Percentiles rank a stretch among this genome's conserved stretches.
phyloP scores from a whole-genome alignment of 2,329 filamentous ascomycete species.

The Beauveria varroae region DNA sequence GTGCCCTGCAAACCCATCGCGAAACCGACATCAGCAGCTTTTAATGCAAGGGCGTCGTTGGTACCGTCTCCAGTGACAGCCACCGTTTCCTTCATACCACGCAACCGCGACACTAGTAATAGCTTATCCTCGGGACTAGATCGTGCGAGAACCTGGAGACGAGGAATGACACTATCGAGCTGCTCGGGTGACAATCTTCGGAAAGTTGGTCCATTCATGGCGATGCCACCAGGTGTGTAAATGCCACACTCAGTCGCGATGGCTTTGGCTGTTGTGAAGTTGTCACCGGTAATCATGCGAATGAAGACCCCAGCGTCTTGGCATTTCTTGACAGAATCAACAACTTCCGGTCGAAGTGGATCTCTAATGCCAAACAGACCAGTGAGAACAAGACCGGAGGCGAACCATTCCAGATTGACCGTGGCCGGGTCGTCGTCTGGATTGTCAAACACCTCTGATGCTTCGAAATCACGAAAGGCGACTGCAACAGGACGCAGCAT shows the following conservation, averaged over 20 bases:
- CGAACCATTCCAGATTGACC: conserved; percentile 30
- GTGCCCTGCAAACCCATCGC: conserved; percentile 62
- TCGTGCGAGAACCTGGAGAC: conserved; percentile 59
- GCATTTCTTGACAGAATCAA: conserved; percentile 54
- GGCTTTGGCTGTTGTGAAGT: conserved; percentile 36
- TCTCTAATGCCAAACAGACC: conserved; percentile 58
- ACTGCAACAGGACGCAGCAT: conserved; percentile 61
- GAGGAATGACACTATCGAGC: conserved; percentile 45
- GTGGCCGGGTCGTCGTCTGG: conserved; percentile 25
- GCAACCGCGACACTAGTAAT: conserved; percentile 55
- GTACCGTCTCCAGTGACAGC: conserved; percentile 61
- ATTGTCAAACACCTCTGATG: conserved; percentile 12
- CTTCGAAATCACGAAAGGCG: conserved; percentile 59
- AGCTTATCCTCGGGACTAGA: conserved; percentile 65
- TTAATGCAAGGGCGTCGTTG: conserved; percentile 58
- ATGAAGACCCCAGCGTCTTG: conserved; percentile 59
- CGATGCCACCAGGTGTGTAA: conserved; percentile 49
- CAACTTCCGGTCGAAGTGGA: conserved; percentile 55
- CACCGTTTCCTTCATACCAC: conserved; percentile 58
- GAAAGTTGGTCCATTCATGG: conserved; percentile 50
- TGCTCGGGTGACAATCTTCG: conserved; percentile 44
- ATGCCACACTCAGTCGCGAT: conserved; percentile 58
- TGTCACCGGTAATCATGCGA: conserved; percentile 52
- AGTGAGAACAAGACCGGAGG: conserved; percentile 29
- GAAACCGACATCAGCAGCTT: conserved; percentile 59